A percentile compares a stretch with the other conserved stretches of the same genome.
Evolutionary conservation across 164 flowering plant genomes (phyloP).

Genomic region (Macadamia tetraphylla): DNA sequence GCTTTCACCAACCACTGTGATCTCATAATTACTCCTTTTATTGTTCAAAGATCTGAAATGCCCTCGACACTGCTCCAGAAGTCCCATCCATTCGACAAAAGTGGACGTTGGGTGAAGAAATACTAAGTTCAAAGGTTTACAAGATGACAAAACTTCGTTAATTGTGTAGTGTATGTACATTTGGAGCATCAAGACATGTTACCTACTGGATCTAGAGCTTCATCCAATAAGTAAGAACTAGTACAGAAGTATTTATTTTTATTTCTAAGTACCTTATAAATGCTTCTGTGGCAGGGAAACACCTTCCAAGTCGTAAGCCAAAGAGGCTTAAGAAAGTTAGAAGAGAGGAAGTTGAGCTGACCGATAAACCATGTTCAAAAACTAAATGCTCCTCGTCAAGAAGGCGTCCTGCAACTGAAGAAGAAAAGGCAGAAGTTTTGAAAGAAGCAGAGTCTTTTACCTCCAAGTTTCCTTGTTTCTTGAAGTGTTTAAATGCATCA

Average conservation of each 20-base stretch:
- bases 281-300: neutral
- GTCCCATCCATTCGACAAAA: too few relatives aligned
- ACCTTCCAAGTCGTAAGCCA: neutral
- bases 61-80: too few relatives aligned
- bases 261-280: too few relatives aligned
- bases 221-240: too few relatives aligned
- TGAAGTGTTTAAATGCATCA: neutral
- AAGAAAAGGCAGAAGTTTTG: neutral
- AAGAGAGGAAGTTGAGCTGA: neutral
- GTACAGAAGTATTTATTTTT: too few relatives aligned
- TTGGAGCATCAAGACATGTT: neutral
- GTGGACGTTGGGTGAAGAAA: too few relatives aligned
- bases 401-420: neutral
- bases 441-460: slow-evolving; percentile 11
- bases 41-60: too few relatives aligned
- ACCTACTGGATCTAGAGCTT: too few relatives aligned
- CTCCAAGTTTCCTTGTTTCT: slow-evolving; percentile 14
- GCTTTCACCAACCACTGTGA: too few relatives aligned
- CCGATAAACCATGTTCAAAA: neutral
- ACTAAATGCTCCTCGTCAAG: neutral
- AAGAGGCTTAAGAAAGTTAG: neutral
- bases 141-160: neutral
- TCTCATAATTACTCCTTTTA: too few relatives aligned
- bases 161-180: neutral
- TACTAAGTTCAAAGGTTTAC: neutral